A percentile compares a stretch with the other conserved stretches of the same genome.
Evolutionary conservation across 345 rosid genomes (phyloP).

Genomic region (Pugionium cornutum): DNA sequence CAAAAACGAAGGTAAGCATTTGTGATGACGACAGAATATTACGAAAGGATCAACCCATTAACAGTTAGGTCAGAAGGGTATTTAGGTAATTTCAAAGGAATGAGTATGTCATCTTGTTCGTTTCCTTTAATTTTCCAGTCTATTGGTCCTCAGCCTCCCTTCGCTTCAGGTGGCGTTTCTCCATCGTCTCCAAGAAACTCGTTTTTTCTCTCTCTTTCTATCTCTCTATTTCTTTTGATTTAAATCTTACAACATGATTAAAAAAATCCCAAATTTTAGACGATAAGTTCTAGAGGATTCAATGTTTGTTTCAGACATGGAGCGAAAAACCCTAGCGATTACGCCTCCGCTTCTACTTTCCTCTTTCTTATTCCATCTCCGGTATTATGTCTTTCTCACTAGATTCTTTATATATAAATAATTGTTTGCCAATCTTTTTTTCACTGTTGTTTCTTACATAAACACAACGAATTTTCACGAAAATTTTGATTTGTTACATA

Average conservation of each 20-base stretch:
- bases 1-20: not conserved
- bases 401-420: not conserved
- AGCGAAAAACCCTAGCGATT: constrained; percentile 47
- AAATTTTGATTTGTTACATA: constrained; percentile 19
- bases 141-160: constrained; percentile 43
- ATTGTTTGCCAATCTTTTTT: not conserved
- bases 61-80: constrained; percentile 26
- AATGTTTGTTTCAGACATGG: constrained; percentile 45
- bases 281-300: constrained; percentile 43
- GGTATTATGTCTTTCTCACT: constrained; percentile 36
- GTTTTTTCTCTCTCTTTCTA: constrained; percentile 8
- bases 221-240: not conserved
- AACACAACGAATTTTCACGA: constrained; percentile 20
- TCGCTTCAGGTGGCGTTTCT: constrained; percentile 47
- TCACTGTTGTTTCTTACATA: constrained; percentile 21
- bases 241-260: not conserved
- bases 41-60: constrained; percentile 17
- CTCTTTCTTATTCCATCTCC: constrained; percentile 37
- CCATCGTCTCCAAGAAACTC: constrained; percentile 36
- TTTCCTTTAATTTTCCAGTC: constrained; percentile 25
- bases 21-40: not conserved
- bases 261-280: constrained; percentile 33
- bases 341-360: constrained; percentile 39
- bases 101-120: constrained; percentile 35
- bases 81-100: not conserved